Conservation (phyloP, 2,329 filamentous ascomycete species). For the Epichloe typhina region DNA sequence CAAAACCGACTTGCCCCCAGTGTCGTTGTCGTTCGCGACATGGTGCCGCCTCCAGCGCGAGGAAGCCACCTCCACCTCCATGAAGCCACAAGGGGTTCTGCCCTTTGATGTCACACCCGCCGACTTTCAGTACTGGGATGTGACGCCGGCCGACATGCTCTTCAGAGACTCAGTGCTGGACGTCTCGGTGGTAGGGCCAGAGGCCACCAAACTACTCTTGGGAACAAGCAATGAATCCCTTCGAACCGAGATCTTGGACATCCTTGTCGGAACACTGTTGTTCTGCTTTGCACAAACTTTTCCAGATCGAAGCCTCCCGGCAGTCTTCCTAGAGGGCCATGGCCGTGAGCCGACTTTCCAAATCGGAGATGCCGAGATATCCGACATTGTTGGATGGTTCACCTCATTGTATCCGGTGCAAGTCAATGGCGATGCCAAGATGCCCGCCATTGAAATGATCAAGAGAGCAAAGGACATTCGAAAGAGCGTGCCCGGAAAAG, state of each 20-base stretch:
- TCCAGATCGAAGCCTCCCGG: slow-evolving; percentile 18
- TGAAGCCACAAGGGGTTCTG: background rate
- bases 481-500: slow-evolving; percentile 20
- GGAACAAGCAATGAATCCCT: slow-evolving; percentile 17
- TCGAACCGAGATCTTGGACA: slow-evolving; percentile 23
- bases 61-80: background rate
- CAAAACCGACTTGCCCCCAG: background rate
- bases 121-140: slow-evolving; percentile 11
- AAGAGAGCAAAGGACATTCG: slow-evolving; percentile 22
- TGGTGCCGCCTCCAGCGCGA: slow-evolving; percentile 20
- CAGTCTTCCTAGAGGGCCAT: slow-evolving; percentile 28
- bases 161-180: background rate
- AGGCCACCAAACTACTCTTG: slow-evolving; percentile 7
- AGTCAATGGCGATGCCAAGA: slow-evolving; percentile 4
- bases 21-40: slow-evolving; percentile 18
- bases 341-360: slow-evolving; percentile 20
- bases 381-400: slow-evolving; percentile 32
- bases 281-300: slow-evolving; percentile 23
- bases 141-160: background rate
- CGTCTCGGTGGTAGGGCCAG: slow-evolving; percentile 1
- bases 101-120: slow-evolving; percentile 6
- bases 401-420: slow-evolving; percentile 26
- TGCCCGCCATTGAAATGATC: slow-evolving; percentile 6
- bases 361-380: slow-evolving; percentile 17
- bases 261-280: slow-evolving; percentile 22